phyloP scores from a whole-genome alignment of 345 rosid species.

The Lepidium africanum region DNA sequence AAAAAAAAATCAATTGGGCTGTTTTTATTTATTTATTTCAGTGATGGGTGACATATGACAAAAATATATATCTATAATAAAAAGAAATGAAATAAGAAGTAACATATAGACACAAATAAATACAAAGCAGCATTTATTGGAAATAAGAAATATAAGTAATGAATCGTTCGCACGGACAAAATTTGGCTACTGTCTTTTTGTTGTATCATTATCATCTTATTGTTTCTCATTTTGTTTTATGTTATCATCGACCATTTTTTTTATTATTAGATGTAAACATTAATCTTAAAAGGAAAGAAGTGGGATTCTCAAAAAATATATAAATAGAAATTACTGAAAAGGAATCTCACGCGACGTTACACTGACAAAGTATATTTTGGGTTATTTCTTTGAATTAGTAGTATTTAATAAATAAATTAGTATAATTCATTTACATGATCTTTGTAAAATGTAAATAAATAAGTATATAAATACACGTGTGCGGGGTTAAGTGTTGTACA shows the following conservation, averaged over 20 bases:
- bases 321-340: background rate
- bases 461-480: background rate
- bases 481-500: background rate
- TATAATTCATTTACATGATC: background rate
- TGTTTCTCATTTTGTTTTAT: background rate
- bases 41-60: slow-evolving; percentile 17
- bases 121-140: background rate
- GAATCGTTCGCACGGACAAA: background rate
- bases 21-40: background rate
- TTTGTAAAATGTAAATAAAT: background rate
- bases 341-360: background rate
- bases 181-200: background rate
- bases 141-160: background rate
- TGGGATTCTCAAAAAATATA: background rate
- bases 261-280: background rate
- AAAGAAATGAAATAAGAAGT: background rate
- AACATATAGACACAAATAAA: background rate
- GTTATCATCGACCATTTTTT: background rate
- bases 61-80: background rate
- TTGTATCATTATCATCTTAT: background rate
- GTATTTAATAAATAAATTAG: too few species aligned
- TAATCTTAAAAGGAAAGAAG: background rate
- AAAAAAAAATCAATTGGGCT: background rate
- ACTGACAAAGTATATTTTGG: background rate
- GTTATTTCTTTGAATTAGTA: background rate